Conservation (phyloP, 495 filamentous ascomycete species). For the Aspergillus coremiiformis region DNA sequence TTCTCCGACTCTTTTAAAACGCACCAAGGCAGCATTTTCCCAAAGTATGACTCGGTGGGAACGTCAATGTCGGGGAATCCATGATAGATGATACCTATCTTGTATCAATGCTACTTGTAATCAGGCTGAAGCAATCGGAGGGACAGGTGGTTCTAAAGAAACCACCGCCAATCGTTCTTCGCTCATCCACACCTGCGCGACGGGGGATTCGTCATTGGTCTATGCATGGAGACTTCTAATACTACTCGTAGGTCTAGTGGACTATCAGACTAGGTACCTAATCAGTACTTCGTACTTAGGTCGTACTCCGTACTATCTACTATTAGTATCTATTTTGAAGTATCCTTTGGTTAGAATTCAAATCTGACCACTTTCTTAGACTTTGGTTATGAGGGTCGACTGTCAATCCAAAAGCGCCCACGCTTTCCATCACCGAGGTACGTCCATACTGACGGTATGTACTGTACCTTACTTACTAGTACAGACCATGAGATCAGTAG, state of each 20-base stretch:
- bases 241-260: neutral
- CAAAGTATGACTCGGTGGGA: neutral
- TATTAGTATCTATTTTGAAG: no score
- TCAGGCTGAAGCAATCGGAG: neutral
- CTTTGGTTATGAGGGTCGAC: neutral
- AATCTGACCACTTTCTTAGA: neutral
- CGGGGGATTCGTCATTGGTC: conserved; percentile 37
- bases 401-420: neutral
- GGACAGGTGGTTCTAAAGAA: no score
- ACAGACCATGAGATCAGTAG: no score
- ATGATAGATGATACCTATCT: no score
- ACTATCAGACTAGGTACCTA: no score
- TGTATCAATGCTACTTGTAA: neutral
- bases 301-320: no score
- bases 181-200: conserved; percentile 46
- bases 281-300: no score
- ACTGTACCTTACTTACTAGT: no score
- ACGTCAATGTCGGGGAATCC: neutral
- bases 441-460: no score
- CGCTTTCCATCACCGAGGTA: neutral
- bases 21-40: neutral
- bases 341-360: neutral
- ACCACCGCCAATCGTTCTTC: conserved; percentile 14
- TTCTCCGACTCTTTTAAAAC: no score
- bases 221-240: conserved; percentile 7